Evolutionary conservation across 768 basidiomycete species (phyloP).

Genomic region (Cyclocybe cylindracea): DNA sequence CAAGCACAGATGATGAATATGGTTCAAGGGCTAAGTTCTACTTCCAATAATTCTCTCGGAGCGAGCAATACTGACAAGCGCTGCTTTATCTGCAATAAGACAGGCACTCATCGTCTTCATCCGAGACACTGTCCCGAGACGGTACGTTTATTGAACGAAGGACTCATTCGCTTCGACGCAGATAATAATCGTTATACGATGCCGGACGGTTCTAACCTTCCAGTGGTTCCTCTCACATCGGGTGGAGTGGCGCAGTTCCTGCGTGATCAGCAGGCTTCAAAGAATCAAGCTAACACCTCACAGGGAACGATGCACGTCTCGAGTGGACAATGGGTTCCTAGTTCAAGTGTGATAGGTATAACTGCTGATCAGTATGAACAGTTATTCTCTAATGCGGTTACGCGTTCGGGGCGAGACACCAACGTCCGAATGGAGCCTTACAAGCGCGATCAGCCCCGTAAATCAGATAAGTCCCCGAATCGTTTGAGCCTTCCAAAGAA

Average conservation of each 20-base stretch:
- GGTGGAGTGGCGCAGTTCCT: not conserved
- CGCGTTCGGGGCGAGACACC: not conserved
- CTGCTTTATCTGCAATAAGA: not conserved
- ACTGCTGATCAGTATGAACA: too few species aligned
- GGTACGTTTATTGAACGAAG: not conserved
- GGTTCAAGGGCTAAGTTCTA: not conserved
- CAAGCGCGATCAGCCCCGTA: not conserved
- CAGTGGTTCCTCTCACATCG: not conserved
- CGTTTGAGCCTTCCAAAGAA: not conserved
- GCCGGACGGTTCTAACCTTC: not conserved
- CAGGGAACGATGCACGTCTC: not conserved
- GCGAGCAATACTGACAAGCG: not conserved
- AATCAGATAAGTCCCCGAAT: too few species aligned
- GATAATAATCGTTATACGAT: not conserved
- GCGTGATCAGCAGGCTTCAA: not conserved
- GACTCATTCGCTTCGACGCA: not conserved
- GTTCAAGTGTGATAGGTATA: too few species aligned
- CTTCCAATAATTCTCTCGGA: not conserved
- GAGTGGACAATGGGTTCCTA: not conserved
- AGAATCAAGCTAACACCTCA: not conserved
- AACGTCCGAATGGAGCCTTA: not conserved
- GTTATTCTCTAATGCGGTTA: too few species aligned
- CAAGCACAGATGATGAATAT: not conserved
- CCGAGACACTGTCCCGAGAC: constrained; percentile 2
- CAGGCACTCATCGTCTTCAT: constrained; percentile 2